A percentile compares a stretch with the other conserved stretches of the same genome.
These are phyloP conservation scores for Ceratobasidium sp. DNA, from an alignment of 1,284 basidiomycete genomes.

Conservation along the genomic window DNA sequence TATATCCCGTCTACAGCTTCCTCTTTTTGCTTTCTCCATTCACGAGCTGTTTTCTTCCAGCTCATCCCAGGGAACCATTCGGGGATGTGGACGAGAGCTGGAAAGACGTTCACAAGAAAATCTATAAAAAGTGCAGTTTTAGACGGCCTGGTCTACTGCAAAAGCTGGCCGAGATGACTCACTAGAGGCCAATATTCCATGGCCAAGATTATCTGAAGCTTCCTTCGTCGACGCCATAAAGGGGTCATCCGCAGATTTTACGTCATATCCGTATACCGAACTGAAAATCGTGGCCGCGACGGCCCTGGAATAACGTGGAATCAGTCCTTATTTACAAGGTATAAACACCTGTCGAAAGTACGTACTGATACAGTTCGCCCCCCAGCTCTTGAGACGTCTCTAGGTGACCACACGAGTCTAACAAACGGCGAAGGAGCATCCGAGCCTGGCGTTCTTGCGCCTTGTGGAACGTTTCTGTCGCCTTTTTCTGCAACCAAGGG, in stretches of 20 bases:
- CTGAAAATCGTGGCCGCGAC: slow-evolving; percentile 27
- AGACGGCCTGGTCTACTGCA: background rate
- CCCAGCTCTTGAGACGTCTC: background rate
- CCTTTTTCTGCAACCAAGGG: slow-evolving; percentile 35
- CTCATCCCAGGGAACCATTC: slow-evolving; percentile 29
- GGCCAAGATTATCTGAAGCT: slow-evolving; percentile 34
- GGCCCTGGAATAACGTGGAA: background rate
- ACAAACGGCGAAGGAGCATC: slow-evolving; percentile 27
- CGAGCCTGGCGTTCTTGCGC: slow-evolving; percentile 34
- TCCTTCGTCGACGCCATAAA: slow-evolving; percentile 29
- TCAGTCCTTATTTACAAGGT: too few species aligned
- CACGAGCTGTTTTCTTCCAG: slow-evolving; percentile 36
- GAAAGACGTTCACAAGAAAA: slow-evolving; percentile 38
- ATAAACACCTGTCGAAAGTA: background rate
- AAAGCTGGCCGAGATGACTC: background rate
- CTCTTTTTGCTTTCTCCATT: slow-evolving; percentile 31
- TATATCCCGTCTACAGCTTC: slow-evolving; percentile 26
- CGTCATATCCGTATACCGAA: slow-evolving; percentile 37
- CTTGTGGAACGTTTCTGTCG: slow-evolving; percentile 6
- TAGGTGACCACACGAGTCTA: slow-evolving; percentile 3
- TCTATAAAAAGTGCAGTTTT: slow-evolving; percentile 2
- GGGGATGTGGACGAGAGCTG: slow-evolving; percentile 20
- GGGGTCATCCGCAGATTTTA: slow-evolving; percentile 25
- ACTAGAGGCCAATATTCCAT: slow-evolving; percentile 29
- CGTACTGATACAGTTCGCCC: slow-evolving; percentile 30